Base-by-base conservation (phyloP, 768 basidiomycete species). In the Kwoniella sp. region DNA sequence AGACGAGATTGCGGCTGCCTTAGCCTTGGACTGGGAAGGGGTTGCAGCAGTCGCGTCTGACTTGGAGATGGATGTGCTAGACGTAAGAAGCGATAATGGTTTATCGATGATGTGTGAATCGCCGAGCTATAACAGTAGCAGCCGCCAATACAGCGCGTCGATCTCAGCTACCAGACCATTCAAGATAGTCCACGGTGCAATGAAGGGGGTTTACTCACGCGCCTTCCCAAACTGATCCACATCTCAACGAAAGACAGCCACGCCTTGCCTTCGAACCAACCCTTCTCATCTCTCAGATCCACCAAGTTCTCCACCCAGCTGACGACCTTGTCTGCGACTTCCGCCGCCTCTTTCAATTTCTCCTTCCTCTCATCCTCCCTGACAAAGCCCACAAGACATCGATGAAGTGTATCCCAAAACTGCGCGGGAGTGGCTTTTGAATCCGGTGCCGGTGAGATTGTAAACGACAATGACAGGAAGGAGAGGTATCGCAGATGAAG, bases 141-240 rank as follows among this genome's bases (percentile, higher is more conserved):
- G n/a, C n/a, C n/a, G n/a, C n/a, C n/a, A n/a, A n/a, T n/a, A n/a
- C n/a, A n/a, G n/a, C n/a, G n/a, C n/a, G n/a, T n/a, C n/a, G n/a
- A n/a, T n/a, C n/a, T 22, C 25, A 2, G 22, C 47, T 45, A 63
- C 47, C 7, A 30, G 34, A 13, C 34, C 23, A 31, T 45, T 13
- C 50, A 20, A 4, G 11, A 17, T 29, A 17, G 15, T 45, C 20
- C n/a, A n/a, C 60, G 22, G 20, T 22, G 20, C n/a, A 38, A 37
- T 22, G 13, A 29, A 28, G 57, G 17, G 3, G 54, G 13, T 29
- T 28, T 45, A 72, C 69, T 52, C 41, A 80, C 75, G 58, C 67
- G 66, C 63, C 77, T 62, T 2, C 71, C 76, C 5, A 80, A 23
- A 30, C 65, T 65, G 13, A 74, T 66, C 79, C 76, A 77, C 29